Evolutionary conservation across 2,329 filamentous ascomycete genomes (phyloP), one percentile per base, ranked within the genome.

Genomic region (Exophiala alcalophila): DNA sequence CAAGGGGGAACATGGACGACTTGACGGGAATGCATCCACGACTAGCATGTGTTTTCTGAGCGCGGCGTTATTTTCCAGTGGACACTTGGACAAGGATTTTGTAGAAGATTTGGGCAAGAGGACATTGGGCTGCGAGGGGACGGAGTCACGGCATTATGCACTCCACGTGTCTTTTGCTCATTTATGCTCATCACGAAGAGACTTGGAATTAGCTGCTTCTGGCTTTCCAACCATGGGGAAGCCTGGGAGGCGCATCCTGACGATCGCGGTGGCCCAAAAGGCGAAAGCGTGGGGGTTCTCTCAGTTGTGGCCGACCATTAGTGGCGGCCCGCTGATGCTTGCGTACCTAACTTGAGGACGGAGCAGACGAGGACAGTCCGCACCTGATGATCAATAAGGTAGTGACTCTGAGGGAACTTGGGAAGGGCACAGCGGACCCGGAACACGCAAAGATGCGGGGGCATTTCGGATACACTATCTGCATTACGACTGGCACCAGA

Each of bases 281-380:
- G 38, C 16, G 32, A 32, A 45, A 49, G 47, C 47, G 47, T 49
- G 47, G 47, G 47, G 47, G 47, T 35, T 21, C 19, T 21, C 5
- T 30, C n/a, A n/a, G n/a, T n/a, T n/a, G n/a, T n/a, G n/a, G n/a
- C n/a, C n/a, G n/a, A n/a, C n/a, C n/a, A n/a, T n/a, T n/a, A n/a
- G n/a, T n/a, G n/a, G n/a, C n/a, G n/a, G n/a, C n/a, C n/a, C n/a
- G n/a, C n/a, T n/a, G n/a, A n/a, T n/a, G n/a, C n/a, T n/a, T n/a
- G n/a, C n/a, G n/a, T n/a, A n/a, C n/a, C n/a, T n/a, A n/a, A n/a
- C n/a, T n/a, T n/a, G n/a, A n/a, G n/a, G n/a, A n/a, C n/a, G n/a
- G n/a, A n/a, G n/a, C n/a, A n/a, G n/a, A n/a, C n/a, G n/a, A n/a
- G n/a, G n/a, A n/a, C n/a, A n/a, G n/a, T n/a, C n/a, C n/a, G n/a